A percentile compares a stretch with the other conserved stretches of the same genome.
Evolutionary conservation across 805 yeast genomes (phyloP).

Genomic region (Pichia membranifaciens): DNA sequence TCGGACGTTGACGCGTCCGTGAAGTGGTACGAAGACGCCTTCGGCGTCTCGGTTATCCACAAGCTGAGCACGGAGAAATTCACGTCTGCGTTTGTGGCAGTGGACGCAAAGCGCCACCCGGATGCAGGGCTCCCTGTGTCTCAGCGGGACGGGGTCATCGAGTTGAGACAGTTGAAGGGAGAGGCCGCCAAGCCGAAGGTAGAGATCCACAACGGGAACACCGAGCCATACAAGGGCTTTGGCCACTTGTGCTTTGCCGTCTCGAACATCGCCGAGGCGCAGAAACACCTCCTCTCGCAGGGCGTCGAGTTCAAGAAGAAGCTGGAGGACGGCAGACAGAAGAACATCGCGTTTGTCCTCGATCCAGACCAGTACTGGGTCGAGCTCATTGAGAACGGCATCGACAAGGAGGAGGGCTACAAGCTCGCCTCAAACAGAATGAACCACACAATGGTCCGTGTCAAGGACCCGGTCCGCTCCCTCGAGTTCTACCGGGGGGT

Average conservation of each 20-base stretch:
- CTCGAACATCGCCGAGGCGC: slow-evolving; percentile 62
- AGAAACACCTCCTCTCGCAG: slow-evolving; percentile 48
- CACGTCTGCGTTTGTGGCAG: slow-evolving; percentile 64
- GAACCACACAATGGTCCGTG: slow-evolving; percentile 91
- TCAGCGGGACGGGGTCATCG: slow-evolving; percentile 63
- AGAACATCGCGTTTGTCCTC: slow-evolving; percentile 86
- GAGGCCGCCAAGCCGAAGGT: slow-evolving; percentile 46
- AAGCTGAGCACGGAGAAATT: slow-evolving; percentile 51
- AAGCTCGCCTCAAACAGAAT: slow-evolving; percentile 43
- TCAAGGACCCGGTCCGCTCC: slow-evolving; percentile 74
- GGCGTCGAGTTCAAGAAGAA: slow-evolving; percentile 79
- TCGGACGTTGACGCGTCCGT: slow-evolving; percentile 72
- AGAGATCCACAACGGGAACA: slow-evolving; percentile 77
- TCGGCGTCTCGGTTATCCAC: slow-evolving; percentile 63
- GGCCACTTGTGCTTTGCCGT: slow-evolving; percentile 92
- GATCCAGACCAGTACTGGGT: slow-evolving; percentile 98
- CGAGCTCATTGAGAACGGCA: slow-evolving; percentile 65
- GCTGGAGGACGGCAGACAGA: slow-evolving; percentile 85
- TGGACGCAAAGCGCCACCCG: slow-evolving; percentile 39
- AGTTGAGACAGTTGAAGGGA: slow-evolving; percentile 55
- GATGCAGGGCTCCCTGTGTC: slow-evolving; percentile 34
- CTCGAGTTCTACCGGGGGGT: slow-evolving; percentile 72
- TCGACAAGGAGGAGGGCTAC: slow-evolving; percentile 38
- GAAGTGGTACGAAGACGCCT: slow-evolving; percentile 64
- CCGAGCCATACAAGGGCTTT: slow-evolving; percentile 79